Evolutionary conservation across 2,329 filamentous ascomycete genomes (phyloP).

Genomic region (Diplodia scrobiculata): DNA sequence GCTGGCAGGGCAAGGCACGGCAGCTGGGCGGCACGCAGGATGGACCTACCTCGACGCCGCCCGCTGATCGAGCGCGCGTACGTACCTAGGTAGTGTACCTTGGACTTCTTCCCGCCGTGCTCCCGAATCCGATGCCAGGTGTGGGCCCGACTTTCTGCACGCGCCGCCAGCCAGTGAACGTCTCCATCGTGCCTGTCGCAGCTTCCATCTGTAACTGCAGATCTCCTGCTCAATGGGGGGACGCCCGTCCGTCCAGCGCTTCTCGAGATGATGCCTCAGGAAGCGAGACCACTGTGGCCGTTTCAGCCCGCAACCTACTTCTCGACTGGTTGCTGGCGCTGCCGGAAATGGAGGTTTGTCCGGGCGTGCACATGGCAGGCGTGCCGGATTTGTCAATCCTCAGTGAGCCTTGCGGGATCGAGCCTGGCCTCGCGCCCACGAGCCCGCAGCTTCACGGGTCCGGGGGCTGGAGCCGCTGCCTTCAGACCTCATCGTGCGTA

Average conservation of each 20-base stretch:
- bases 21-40: slow-evolving; percentile 16
- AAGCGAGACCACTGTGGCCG: slow-evolving; percentile 18
- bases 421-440: slow-evolving; percentile 7
- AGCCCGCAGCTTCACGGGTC: slow-evolving; percentile 11
- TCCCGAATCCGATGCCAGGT: slow-evolving; percentile 1
- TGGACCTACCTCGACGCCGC: slow-evolving; percentile 3
- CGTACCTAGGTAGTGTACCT: not conserved
- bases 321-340: slow-evolving; percentile 19
- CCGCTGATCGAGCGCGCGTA: slow-evolving; percentile 16
- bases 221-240: slow-evolving; percentile 11
- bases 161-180: slow-evolving; percentile 16
- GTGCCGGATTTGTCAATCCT: slow-evolving; percentile 21
- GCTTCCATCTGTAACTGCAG: slow-evolving; percentile 23
- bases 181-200: slow-evolving; percentile 9
- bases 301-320: slow-evolving; percentile 27
- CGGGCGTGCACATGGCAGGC: slow-evolving; percentile 11
- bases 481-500: not conserved
- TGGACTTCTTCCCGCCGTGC: slow-evolving; percentile 21
- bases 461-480: slow-evolving; percentile 19
- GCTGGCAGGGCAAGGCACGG: not conserved
- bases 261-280: slow-evolving; percentile 23
- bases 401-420: not conserved
- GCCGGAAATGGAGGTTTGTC: slow-evolving; percentile 10
- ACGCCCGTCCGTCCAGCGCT: not conserved
- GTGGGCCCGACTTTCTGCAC: slow-evolving; percentile 17